These are phyloP conservation scores for Geotrichum candidum DNA, from an alignment of 1,139 yeast genomes.

Conservation along the genomic window DNA sequence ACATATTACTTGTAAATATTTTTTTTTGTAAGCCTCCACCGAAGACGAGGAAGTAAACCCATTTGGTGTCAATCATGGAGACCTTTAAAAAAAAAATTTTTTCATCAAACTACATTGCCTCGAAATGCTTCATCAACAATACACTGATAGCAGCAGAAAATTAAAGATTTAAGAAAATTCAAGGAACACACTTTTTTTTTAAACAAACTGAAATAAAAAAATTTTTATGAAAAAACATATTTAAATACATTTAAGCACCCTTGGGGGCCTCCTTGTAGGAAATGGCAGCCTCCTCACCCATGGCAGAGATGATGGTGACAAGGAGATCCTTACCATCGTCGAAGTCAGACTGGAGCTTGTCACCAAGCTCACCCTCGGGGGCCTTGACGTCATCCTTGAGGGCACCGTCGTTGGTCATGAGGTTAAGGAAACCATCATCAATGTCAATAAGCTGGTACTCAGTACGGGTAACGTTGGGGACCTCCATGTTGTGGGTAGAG, in stretches of 20 bases:
- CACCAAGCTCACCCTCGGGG: constrained; percentile 98
- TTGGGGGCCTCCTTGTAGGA: constrained; percentile 98
- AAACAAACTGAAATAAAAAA: not conserved
- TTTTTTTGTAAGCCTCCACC: not conserved
- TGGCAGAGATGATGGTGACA: constrained; percentile 93
- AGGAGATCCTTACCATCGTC: constrained; percentile 96
- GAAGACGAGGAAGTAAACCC: not conserved
- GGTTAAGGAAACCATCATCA: constrained; percentile 95
- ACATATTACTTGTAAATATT: too few relatives aligned
- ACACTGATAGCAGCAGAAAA: not conserved
- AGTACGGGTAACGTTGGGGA: constrained; percentile 92
- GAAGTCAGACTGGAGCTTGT: constrained; percentile 80
- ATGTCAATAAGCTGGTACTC: constrained; percentile 97
- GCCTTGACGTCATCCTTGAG: constrained; percentile 98
- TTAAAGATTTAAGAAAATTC: not conserved
- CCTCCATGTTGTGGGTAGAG: constrained; percentile 99
- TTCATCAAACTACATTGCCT: too few relatives aligned
- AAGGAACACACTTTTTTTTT: not conserved
- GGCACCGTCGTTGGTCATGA: constrained; percentile 96
- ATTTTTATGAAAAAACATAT: not conserved
- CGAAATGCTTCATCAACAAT: not conserved
- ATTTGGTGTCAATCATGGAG: not conserved
- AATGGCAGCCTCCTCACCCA: constrained; percentile 99
- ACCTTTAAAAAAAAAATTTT: not conserved
- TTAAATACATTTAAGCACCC: constrained; percentile 23